phyloP scores from a whole-genome alignment of 2,329 filamentous ascomycete genomes.

The Venturia carpophila region DNA sequence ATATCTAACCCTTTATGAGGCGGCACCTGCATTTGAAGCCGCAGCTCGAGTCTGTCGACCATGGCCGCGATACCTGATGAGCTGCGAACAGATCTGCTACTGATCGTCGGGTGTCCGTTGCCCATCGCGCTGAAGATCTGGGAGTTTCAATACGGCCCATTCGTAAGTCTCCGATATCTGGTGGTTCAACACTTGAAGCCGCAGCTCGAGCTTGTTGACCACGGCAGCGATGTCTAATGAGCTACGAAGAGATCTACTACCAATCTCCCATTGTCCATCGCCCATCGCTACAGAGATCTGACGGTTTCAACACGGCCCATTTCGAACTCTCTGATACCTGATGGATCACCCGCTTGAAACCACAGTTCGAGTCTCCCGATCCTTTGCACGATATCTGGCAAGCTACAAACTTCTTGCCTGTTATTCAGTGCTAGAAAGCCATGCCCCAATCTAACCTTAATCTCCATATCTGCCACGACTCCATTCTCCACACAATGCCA shows the following conservation, averaged over 20 bases:
- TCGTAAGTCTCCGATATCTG: neutral
- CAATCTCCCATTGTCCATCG: neutral
- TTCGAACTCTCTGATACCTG: too few species aligned
- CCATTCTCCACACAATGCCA: neutral
- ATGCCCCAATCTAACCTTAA: neutral
- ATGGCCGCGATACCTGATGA: too few species aligned
- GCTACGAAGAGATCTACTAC: neutral
- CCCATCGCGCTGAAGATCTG: neutral
- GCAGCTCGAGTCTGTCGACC: neutral
- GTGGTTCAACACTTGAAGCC: neutral
- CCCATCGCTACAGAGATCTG: too few species aligned
- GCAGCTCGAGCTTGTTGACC: neutral
- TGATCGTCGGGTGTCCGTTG: too few species aligned
- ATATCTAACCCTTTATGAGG: neutral
- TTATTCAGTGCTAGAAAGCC: too few species aligned
- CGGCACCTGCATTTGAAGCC: neutral
- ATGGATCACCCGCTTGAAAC: too few species aligned
- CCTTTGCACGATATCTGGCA: too few species aligned
- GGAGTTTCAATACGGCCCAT: neutral
- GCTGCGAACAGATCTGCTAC: too few species aligned
- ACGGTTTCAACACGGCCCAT: too few species aligned
- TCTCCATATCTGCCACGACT: neutral
- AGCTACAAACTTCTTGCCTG: neutral
- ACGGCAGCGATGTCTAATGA: neutral
- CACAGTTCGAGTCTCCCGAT: too few species aligned